Evolutionary conservation across 257 asterid genomes (phyloP).

Genomic region (Osmanthus fragrans): DNA sequence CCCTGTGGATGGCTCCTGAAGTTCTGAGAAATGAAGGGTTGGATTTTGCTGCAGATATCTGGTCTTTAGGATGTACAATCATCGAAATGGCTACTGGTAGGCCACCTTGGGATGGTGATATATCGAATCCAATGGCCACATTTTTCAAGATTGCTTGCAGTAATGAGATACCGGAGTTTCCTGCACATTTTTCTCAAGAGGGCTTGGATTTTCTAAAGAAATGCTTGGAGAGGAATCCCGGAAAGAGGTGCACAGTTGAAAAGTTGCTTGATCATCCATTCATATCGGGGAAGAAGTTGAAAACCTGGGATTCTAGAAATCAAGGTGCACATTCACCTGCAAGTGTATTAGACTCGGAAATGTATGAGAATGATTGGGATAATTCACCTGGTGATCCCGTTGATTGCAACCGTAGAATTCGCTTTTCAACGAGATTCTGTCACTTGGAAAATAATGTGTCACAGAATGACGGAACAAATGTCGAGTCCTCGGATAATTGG

Average conservation of each 20-base stretch:
- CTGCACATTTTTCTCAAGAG: slow-evolving; percentile 39
- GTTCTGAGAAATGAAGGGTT: slow-evolving; percentile 38
- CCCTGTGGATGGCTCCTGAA: slow-evolving; percentile 78
- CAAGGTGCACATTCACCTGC: slow-evolving; percentile 39
- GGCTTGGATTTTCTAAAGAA: slow-evolving; percentile 53
- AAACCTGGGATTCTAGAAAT: neutral
- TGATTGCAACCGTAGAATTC: slow-evolving; percentile 13
- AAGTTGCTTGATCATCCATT: slow-evolving; percentile 53
- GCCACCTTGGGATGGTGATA: slow-evolving; percentile 46
- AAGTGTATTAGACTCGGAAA: slow-evolving; percentile 41
- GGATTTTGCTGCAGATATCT: slow-evolving; percentile 47
- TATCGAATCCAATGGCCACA: slow-evolving; percentile 36
- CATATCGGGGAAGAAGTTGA: slow-evolving; percentile 2
- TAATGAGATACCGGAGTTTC: slow-evolving; percentile 42
- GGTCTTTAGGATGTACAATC: slow-evolving; percentile 70
- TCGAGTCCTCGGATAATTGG: slow-evolving; percentile 46
- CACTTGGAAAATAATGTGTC: slow-evolving; percentile 14
- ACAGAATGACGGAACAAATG: neutral
- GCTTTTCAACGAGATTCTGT: slow-evolving; percentile 25
- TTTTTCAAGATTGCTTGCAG: slow-evolving; percentile 47
- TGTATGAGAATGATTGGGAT: slow-evolving; percentile 27
- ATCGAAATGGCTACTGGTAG: slow-evolving; percentile 68
- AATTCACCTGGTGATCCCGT: slow-evolving; percentile 14
- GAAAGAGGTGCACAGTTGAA: slow-evolving; percentile 45
- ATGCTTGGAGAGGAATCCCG: slow-evolving; percentile 47